These are phyloP conservation scores for Chaetomium strumarium DNA, from an alignment of 2,329 filamentous ascomycete genomes.

Conservation along the genomic window DNA sequence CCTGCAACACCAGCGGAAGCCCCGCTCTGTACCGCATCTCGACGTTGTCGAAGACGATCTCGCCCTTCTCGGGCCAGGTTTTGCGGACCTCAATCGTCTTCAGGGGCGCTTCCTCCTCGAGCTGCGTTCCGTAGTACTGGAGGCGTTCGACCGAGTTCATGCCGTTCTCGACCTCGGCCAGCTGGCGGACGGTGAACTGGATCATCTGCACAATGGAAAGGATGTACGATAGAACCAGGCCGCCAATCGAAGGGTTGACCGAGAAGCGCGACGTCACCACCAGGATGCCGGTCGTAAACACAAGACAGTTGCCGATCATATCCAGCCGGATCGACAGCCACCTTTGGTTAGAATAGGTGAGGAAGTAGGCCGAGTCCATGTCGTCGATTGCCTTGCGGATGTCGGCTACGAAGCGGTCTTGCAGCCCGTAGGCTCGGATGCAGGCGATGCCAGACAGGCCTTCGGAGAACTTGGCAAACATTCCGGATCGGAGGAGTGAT, in stretches of 20 bases:
- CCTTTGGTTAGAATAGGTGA: conserved; percentile 92
- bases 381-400: conserved; percentile 72
- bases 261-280: conserved; percentile 87
- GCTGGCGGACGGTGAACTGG: conserved; percentile 87
- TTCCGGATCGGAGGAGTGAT: conserved; percentile 74
- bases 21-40: conserved; percentile 72
- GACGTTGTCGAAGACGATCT: conserved; percentile 69
- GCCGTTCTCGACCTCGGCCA: conserved; percentile 93
- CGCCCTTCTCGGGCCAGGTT: conserved; percentile 80
- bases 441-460: conserved; percentile 76
- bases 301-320: conserved; percentile 72
- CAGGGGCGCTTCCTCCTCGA: conserved; percentile 85
- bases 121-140: conserved; percentile 77
- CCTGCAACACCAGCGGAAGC: conserved; percentile 66
- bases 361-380: conserved; percentile 91
- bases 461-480: conserved; percentile 90
- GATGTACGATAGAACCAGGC: conserved; percentile 88
- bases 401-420: conserved; percentile 64
- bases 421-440: conserved; percentile 83
- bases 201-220: conserved; percentile 91
- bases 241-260: conserved; percentile 77
- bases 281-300: conserved; percentile 82
- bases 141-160: conserved; percentile 96
- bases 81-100: conserved; percentile 67
- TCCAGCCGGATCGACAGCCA: conserved; percentile 88